A percentile compares a stretch with the other conserved stretches of the same genome.
These are phyloP conservation scores for Emericellopsis cladophorae DNA, from an alignment of 2,329 filamentous ascomycete genomes.

Conservation along the genomic window DNA sequence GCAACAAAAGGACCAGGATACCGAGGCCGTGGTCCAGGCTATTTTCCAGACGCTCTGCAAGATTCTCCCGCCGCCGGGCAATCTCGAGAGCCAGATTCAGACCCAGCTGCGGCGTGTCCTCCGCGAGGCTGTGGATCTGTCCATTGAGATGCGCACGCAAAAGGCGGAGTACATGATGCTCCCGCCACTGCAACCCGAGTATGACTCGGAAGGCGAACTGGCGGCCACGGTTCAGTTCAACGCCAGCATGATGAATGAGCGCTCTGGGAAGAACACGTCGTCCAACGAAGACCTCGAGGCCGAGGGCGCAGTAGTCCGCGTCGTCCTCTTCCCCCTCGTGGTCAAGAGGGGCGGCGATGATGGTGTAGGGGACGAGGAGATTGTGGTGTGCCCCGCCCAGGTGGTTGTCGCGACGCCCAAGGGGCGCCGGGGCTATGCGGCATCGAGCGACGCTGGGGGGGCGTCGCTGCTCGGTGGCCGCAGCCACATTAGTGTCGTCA, in stretches of 20 bases:
- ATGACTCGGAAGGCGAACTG: slow-evolving; percentile 85
- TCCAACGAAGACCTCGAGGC: slow-evolving; percentile 71
- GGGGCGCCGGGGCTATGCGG: slow-evolving; percentile 24
- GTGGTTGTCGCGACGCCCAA: slow-evolving; percentile 60
- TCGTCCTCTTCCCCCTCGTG: slow-evolving; percentile 91
- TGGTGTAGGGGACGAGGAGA: slow-evolving; percentile 82
- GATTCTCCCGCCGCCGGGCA: slow-evolving; percentile 75
- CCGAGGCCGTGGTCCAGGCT: slow-evolving; percentile 83
- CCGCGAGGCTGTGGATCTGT: slow-evolving; percentile 75
- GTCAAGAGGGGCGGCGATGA: slow-evolving; percentile 89
- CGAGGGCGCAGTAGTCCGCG: slow-evolving; percentile 65
- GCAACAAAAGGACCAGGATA: slow-evolving; percentile 75
- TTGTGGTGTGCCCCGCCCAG: slow-evolving; percentile 89
- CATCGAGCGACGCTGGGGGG: slow-evolving; percentile 39
- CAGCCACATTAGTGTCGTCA: slow-evolving; percentile 22
- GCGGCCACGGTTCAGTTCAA: slow-evolving; percentile 84
- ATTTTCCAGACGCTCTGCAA: slow-evolving; percentile 71
- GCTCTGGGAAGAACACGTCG: slow-evolving; percentile 46
- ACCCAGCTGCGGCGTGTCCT: slow-evolving; percentile 80
- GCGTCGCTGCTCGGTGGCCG: slow-evolving; percentile 22
- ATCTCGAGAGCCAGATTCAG: slow-evolving; percentile 69
- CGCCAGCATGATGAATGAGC: slow-evolving; percentile 87
- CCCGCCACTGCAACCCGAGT: slow-evolving; percentile 85
- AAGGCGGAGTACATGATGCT: slow-evolving; percentile 98
- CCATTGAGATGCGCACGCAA: slow-evolving; percentile 95